Percentiles rank a stretch among this genome's conserved stretches.
Evolutionary conservation across 306 rosid species (phyloP).

Genomic region (Quercus suber): DNA sequence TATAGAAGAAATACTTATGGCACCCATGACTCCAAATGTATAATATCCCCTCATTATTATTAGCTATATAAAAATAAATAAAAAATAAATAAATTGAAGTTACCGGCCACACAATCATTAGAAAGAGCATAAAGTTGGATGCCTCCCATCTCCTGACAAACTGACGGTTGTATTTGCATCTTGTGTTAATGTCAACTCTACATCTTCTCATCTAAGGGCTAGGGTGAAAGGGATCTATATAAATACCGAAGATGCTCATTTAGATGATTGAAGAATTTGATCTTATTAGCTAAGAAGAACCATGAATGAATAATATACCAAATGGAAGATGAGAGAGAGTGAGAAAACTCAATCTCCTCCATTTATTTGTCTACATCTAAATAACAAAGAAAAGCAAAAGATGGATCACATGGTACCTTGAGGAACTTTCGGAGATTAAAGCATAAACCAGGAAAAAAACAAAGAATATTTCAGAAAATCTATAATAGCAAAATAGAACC

Average conservation of each 20-base stretch:
- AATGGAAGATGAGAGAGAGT: neutral
- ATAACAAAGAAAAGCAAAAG: neutral
- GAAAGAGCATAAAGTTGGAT: constrained; percentile 24
- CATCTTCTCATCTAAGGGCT: neutral
- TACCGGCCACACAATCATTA: constrained; percentile 41
- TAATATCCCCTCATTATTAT: constrained; percentile 25
- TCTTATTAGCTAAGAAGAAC: neutral
- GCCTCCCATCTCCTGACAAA: neutral
- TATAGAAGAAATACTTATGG: constrained; percentile 28
- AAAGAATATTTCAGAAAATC: constrained; percentile 28
- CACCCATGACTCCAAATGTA: constrained; percentile 29
- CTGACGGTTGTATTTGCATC: neutral
- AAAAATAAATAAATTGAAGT: constrained; percentile 3
- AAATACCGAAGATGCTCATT: neutral
- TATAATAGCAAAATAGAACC: constrained; percentile 47
- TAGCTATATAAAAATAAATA: constrained; percentile 2
- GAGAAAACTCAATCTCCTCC: neutral
- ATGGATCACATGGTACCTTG: constrained; percentile 43
- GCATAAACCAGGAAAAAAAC: neutral
- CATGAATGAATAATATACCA: neutral
- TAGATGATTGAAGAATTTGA: neutral
- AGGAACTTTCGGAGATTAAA: constrained; percentile 6
- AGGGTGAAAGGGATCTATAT: neutral
- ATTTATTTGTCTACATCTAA: neutral
- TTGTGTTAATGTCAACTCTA: neutral